Evolutionary conservation across 768 basidiomycete genomes (phyloP), one percentile per base, ranked within the genome.

Genomic region (Boletales sp.): DNA sequence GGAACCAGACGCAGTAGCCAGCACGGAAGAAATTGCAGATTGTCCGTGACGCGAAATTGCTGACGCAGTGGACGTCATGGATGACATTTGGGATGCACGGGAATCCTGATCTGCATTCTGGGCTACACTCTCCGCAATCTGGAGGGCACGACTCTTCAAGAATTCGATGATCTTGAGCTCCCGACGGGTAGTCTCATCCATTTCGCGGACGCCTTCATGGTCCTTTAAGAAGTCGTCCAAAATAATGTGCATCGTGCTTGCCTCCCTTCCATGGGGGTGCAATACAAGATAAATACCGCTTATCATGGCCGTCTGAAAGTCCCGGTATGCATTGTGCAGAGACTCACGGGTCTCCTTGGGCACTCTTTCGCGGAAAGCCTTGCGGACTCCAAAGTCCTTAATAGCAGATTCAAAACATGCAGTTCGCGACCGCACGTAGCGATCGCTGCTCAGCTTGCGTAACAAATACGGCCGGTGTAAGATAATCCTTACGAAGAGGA

Each of bases 371-470:
- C 83, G 74, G 63, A 90, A 90, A 4, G 76, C 78, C 51, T 81
- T 78, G 43, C 90, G 82, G 52, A 93, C 82, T 56, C 84, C 77
- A 62, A 88, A 94, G 65, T 95, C 93, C 61, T 83, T 85, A 57
- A 90, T 81, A 5, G 93, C 90, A 12, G 90, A 90, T 53, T 95
- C 90, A 60, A 95, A 94, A 65, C 92, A 97, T 13, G 92, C 94
- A 47, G 72, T 74, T 35, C 93, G 75, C 9, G 94, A 95, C 29
- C 85, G 83, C 36, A 80, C 72, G 69, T 90, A 94, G 17, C 88
- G 86, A 60, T 90, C 88, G 36, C 86, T 86, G 61, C 80, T 77
- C 41, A 93, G 76, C 47, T 56, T 69, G 44, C 92, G 82, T 37
- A 97, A 72, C 36, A 97, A 75, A 68, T 94, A 97, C 2, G 94